Conservation (phyloP, 768 basidiomycete species). For the Boletus subparvulus region DNA sequence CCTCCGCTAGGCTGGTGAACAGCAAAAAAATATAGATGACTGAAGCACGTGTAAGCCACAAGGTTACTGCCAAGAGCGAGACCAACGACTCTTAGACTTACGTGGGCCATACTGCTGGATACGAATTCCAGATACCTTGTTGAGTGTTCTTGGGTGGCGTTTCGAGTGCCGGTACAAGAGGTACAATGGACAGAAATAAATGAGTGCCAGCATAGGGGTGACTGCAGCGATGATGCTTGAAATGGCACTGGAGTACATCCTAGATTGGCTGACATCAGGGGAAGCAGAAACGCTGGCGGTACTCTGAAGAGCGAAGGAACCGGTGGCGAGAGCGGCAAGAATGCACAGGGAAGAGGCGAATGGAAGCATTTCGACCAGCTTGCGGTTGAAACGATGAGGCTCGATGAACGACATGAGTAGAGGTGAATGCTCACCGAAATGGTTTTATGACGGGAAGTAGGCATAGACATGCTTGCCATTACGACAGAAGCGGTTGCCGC, state of each 20-base stretch:
- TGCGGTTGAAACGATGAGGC: slow-evolving; percentile 16
- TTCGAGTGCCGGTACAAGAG: slow-evolving; percentile 48
- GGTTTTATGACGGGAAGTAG: slow-evolving; percentile 24
- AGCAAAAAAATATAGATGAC: slow-evolving; percentile 54
- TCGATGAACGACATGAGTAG: slow-evolving; percentile 12
- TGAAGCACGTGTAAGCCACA: slow-evolving; percentile 29
- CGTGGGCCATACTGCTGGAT: slow-evolving; percentile 54
- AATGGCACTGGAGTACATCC: slow-evolving; percentile 37
- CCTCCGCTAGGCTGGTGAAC: slow-evolving; percentile 48
- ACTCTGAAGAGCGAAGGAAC: slow-evolving; percentile 32
- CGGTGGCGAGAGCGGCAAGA: slow-evolving; percentile 34
- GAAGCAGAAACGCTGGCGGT: slow-evolving; percentile 7
- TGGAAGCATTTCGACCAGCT: slow-evolving; percentile 39
- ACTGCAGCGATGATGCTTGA: slow-evolving; percentile 37
- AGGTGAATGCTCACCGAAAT: slow-evolving; percentile 30
- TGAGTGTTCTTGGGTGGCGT: slow-evolving; percentile 47
- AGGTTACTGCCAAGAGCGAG: background rate
- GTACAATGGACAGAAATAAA: slow-evolving; percentile 52
- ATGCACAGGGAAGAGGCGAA: slow-evolving; percentile 36
- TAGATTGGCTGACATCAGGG: slow-evolving; percentile 28
- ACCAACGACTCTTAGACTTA: slow-evolving; percentile 27
- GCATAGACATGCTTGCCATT: slow-evolving; percentile 30
- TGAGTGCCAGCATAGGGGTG: slow-evolving; percentile 36
- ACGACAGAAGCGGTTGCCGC: slow-evolving; percentile 33
- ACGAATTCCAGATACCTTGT: slow-evolving; percentile 47